phyloP scores from a whole-genome alignment of 768 basidiomycete genomes.

The Imleria badia region DNA sequence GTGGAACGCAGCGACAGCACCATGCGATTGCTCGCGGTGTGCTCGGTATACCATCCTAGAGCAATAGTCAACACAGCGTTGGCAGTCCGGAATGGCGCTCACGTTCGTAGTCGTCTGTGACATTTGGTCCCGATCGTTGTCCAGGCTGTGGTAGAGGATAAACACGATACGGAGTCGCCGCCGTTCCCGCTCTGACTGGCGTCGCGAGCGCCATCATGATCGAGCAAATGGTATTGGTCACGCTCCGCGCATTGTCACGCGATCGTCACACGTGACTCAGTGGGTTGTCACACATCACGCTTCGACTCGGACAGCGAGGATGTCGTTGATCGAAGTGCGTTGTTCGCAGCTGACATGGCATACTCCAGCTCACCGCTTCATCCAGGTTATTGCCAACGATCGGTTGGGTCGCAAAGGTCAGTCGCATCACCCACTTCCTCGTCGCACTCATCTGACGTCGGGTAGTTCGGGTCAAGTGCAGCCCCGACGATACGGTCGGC shows the following conservation, averaged over 20 bases:
- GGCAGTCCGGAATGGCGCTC: conserved; percentile 22
- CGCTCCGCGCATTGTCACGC: conserved; percentile 21
- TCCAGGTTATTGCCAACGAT: conserved; percentile 92
- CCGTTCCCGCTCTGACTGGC: conserved; percentile 23
- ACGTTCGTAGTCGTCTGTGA: conserved; percentile 81
- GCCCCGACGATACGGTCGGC: conserved; percentile 93
- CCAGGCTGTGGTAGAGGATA: conserved; percentile 24
- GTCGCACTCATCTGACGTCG: conserved; percentile 4
- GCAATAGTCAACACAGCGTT: conserved; percentile 5
- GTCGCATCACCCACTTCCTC: background rate
- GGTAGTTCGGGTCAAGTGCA: conserved; percentile 92
- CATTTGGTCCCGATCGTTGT: conserved; percentile 37
- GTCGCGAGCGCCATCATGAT: conserved; percentile 34
- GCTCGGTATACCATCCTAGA: conserved; percentile 85
- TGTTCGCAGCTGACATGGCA: background rate
- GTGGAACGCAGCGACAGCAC: conserved; percentile 85
- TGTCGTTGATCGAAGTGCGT: conserved; percentile 57
- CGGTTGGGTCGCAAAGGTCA: conserved; percentile 95
- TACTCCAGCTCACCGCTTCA: background rate
- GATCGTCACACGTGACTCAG: conserved; percentile 18
- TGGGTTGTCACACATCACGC: conserved; percentile 16
- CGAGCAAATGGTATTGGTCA: conserved; percentile 10
- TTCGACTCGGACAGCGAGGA: conserved; percentile 27
- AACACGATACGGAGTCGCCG: conserved; percentile 24
- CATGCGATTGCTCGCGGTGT: conserved; percentile 79